These are phyloP conservation scores for Linnemannia hyalina DNA, from an alignment of 192 early-diverging fungal species.

Conservation along the genomic window DNA sequence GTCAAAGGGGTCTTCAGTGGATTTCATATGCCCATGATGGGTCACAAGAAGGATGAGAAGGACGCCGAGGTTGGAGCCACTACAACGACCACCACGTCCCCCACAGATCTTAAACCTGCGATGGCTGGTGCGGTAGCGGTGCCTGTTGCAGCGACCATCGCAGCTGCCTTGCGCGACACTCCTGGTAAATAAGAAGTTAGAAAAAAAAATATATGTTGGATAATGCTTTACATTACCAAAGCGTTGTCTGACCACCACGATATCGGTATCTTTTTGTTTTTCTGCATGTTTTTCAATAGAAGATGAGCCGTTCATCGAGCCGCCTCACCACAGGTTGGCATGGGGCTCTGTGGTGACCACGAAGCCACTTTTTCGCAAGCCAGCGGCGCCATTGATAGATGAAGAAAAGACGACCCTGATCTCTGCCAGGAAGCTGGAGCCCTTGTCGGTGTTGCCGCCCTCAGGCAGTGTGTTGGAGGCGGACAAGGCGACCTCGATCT, in stretches of 20 bases:
- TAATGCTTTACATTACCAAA: background rate
- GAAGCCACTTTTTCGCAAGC: background rate
- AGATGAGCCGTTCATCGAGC: background rate
- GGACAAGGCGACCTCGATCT: conserved; percentile 10
- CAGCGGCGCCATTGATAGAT: background rate
- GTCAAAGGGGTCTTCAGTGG: conserved; percentile 10
- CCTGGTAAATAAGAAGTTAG: background rate
- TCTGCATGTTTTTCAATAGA: background rate
- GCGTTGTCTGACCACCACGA: background rate
- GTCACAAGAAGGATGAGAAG: conserved; percentile 1
- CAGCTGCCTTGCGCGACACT: background rate
- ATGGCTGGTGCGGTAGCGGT: background rate
- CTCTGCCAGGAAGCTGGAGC: conserved; percentile 22
- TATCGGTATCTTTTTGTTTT: background rate
- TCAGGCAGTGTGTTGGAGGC: background rate
- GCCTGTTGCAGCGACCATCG: background rate
- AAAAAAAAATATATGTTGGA: background rate
- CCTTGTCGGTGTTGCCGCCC: background rate
- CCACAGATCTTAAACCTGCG: background rate
- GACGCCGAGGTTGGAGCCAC: background rate
- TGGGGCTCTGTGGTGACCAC: background rate
- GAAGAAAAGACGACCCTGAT: conserved; percentile 1
- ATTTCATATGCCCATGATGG: conserved; percentile 1
- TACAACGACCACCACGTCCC: background rate
- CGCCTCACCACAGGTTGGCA: background rate